phyloP scores from a whole-genome alignment of 1,284 basidiomycete genomes.

The Porodaedalea pini region DNA sequence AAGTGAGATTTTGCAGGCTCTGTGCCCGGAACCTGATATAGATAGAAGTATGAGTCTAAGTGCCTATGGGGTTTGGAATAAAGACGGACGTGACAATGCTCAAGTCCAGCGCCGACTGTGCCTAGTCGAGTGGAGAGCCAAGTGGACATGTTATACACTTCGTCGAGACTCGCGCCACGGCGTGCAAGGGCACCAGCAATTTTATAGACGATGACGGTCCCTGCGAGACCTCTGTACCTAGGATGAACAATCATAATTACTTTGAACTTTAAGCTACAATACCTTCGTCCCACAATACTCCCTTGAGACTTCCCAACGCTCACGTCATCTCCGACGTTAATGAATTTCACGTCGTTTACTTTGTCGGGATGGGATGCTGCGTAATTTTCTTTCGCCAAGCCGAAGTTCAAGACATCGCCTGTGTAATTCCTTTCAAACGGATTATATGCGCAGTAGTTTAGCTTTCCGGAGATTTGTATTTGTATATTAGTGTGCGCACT shows the following conservation, averaged over 20 bases:
- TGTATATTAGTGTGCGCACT: slow-evolving; percentile 43
- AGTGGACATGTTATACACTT: slow-evolving; percentile 69
- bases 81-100: slow-evolving; percentile 78
- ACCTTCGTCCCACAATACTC: slow-evolving; percentile 77
- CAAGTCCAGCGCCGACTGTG: slow-evolving; percentile 88
- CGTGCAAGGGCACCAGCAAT: slow-evolving; percentile 81
- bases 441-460: slow-evolving; percentile 4
- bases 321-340: slow-evolving; percentile 91
- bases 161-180: slow-evolving; percentile 68
- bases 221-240: slow-evolving; percentile 70
- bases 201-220: slow-evolving; percentile 90
- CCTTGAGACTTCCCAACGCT: slow-evolving; percentile 81
- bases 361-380: slow-evolving; percentile 68
- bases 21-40: slow-evolving; percentile 73
- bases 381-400: slow-evolving; percentile 85
- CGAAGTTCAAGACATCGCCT: slow-evolving; percentile 90
- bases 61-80: neutral
- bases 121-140: slow-evolving; percentile 65
- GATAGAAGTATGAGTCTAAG: neutral
- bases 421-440: slow-evolving; percentile 68
- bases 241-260: neutral
- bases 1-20: slow-evolving; percentile 59
- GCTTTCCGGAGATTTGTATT: neutral
- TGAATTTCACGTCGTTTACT: slow-evolving; percentile 67
- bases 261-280: slow-evolving; percentile 17